Evolutionary conservation across 169 alveolate genomes (phyloP), one percentile per base, ranked within the genome.

Genomic region (Plasmodium cynomolgi): DNA sequence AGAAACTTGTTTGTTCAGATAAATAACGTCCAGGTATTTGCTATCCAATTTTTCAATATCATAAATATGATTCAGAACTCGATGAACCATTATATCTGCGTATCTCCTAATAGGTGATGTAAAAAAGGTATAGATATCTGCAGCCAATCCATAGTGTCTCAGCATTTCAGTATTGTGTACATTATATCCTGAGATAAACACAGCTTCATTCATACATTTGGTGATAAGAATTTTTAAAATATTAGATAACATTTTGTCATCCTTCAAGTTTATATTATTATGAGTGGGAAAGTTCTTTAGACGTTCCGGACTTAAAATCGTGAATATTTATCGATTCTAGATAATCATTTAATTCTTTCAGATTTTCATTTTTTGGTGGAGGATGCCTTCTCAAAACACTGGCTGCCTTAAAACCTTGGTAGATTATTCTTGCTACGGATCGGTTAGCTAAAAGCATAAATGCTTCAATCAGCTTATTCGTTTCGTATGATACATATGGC

Each of bases 101-200:
- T 99, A 99, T 93, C 99, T 96, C 95, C 99, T 97, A 83, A 99
- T 99, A 13, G 99, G 99, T 11, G 99, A 98, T 11, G 99, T 99
- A 95, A 99, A 99, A 96, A 99, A 99, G 1, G 99, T 99, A 96
- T 99, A 99, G 17, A 99, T 96, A 79, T 98, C 99, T 82, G 99
- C 99, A 31, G 99, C 99, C 33, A 99, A 98, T 47, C 99, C 99
- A 96, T 99, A 99, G 96, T 91, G 99, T 96, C 82, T 97, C 33
- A 90, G 72, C 94, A 90, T 90, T 20, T 90, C 91, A 20, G 77
- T 90, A 90, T 90, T 90, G 56, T 90, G 94, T 68, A 90, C 91
- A 90, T 80, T 90, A 81, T 90, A 68, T 2, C 94, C 94, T 37
- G 91, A 98, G 33, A 90, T 90, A 95, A 98, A 98, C 50, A 97